Evolutionary conservation across 2,329 filamentous ascomycete genomes (phyloP), one percentile per base, ranked within the genome.

Genomic region (Conoideocrella luteorostrata): DNA sequence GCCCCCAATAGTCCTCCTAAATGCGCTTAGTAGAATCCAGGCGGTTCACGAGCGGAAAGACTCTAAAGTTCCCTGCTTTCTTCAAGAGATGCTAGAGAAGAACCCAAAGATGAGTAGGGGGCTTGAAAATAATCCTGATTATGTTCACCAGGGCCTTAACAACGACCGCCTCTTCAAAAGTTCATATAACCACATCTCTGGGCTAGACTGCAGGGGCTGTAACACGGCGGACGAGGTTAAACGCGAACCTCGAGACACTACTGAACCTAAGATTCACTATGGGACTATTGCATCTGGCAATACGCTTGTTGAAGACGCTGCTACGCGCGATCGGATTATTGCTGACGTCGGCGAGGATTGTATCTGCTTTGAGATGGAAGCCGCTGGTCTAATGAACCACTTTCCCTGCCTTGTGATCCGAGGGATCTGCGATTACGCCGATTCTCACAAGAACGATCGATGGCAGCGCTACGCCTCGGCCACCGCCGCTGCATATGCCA

Each of bases 361-460:
- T 5, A 24, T 53, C 0, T 57, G 53, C 15, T 43, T 60, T 17
- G 57, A 61, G 36, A 60, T 54, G n/a, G n/a, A n/a, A n/a, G n/a
- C n/a, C n/a, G n/a, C n/a, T n/a, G n/a, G n/a, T n/a, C n/a, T n/a
- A n/a, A 48, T 47, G 32, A 36, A 49, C 10, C 41, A 47, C 4
- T 47, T 60, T 21, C 43, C 43, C 2, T 64, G 58, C 21, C 32
- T 66, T 2, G 53, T 60, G 0, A 60, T 69, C 20, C 54, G 62
- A 5, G 64, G 64, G 0, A 63, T 67, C 2, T 66, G 58, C 29
- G 59, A 65, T 36, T 68, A 66, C 44, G 56, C 61, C 5, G 65
- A 69, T 45, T 59, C 54, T 0, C 63, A 67, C 39, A 68, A 68
- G 45, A 62, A 59, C 24, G 57, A 67, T 7, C 15, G 7, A 9